A percentile compares a stretch with the other conserved stretches of the same genome.
Conservation (phyloP, 2,329 filamentous ascomycete species). For the Microcyclosporella mali region DNA sequence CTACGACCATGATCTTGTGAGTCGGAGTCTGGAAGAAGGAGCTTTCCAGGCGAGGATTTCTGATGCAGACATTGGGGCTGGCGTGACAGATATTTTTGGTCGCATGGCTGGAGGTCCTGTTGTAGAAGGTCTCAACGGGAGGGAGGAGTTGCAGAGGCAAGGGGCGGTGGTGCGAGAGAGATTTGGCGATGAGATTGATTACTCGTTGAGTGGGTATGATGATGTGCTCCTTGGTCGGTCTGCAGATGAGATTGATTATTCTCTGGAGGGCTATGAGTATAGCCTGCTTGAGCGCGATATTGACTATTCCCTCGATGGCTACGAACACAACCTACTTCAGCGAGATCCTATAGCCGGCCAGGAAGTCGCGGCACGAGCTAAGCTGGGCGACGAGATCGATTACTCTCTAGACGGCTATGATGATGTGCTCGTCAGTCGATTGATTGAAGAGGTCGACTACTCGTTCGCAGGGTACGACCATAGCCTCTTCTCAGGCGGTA, state of each 20-base stretch:
- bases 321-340: slow-evolving; percentile 1
- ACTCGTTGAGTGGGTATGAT: not conserved
- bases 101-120: not conserved
- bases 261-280: slow-evolving; percentile 4
- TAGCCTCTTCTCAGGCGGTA: no score
- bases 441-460: slow-evolving; percentile 1
- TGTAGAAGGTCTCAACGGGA: no score
- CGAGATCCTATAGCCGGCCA: no score
- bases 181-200: not conserved
- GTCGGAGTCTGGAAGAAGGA: slow-evolving; percentile 1
- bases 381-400: not conserved
- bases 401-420: not conserved
- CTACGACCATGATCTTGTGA: slow-evolving; percentile 9
- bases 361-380: not conserved
- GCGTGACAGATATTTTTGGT: no score
- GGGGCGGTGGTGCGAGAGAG: no score
- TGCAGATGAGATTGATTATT: slow-evolving; percentile 1
- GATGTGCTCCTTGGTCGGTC: not conserved
- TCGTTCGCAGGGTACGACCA: not conserved
- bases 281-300: not conserved
- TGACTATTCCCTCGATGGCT: slow-evolving; percentile 4
- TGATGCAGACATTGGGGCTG: no score
- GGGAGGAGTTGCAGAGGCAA: not conserved
- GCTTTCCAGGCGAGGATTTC: not conserved
- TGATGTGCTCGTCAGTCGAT: not conserved